A percentile compares a stretch with the other conserved stretches of the same genome.
phyloP scores from a whole-genome alignment of 352 stramenopile genomes.

The Phytopythium aichiense region DNA sequence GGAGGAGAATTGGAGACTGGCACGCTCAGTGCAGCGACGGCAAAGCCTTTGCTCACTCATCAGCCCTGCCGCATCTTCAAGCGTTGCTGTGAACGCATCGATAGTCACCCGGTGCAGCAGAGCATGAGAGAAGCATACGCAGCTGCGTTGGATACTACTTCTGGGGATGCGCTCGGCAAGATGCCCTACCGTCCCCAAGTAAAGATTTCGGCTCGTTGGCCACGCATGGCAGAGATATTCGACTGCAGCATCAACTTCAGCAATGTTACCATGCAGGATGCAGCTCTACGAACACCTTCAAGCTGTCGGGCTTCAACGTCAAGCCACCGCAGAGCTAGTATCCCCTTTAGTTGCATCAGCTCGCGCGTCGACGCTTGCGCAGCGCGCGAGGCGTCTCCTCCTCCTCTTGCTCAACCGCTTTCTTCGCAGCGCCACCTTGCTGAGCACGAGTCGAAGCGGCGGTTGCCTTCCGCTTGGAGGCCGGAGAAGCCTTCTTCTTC shows the following conservation, averaged over 20 bases:
- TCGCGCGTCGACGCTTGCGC: neutral
- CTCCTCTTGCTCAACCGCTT: neutral
- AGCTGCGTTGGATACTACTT: neutral
- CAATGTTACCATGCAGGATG: neutral
- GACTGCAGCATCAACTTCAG: neutral
- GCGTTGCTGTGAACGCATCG: neutral
- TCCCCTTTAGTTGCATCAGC: neutral
- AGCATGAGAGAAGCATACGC: neutral
- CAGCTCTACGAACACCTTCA: neutral
- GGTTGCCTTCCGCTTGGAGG: constrained; percentile 1
- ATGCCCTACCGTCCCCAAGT: neutral
- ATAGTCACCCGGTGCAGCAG: neutral
- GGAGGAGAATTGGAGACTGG: neutral
- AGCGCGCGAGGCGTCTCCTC: constrained; percentile 1
- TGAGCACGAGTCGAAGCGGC: neutral
- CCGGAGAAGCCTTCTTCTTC: neutral
- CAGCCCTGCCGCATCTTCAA: neutral
- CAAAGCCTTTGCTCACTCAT: neutral
- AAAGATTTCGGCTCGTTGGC: neutral
- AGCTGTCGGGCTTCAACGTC: neutral
- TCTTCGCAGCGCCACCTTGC: neutral
- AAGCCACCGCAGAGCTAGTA: neutral
- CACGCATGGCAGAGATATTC: neutral
- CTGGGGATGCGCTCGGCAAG: neutral
- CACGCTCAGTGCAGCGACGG: neutral